Evolutionary conservation across 352 stramenopile species (phyloP).

Genomic region (Globisporangium heterothallicum): DNA sequence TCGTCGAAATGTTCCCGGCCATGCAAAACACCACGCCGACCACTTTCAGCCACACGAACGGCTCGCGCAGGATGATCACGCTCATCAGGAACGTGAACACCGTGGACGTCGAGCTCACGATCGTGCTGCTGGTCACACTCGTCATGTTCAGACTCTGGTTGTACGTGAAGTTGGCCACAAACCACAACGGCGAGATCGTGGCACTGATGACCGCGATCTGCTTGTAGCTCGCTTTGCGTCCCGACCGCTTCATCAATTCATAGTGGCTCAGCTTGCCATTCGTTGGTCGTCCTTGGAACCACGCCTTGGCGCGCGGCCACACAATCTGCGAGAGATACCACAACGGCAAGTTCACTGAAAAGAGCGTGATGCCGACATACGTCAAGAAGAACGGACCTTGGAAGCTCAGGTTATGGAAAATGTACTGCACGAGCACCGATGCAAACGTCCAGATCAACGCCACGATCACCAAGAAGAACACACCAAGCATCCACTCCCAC

Average conservation of each 20-base stretch:
- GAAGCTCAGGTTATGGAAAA: slow-evolving; percentile 85
- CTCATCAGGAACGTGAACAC: slow-evolving; percentile 93
- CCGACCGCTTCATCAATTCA: slow-evolving; percentile 24
- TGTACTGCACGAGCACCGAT: slow-evolving; percentile 86
- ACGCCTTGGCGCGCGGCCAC: slow-evolving; percentile 29
- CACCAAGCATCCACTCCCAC: slow-evolving; percentile 65
- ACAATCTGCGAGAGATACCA: slow-evolving; percentile 61
- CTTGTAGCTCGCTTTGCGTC: slow-evolving; percentile 29
- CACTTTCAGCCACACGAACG: slow-evolving; percentile 77
- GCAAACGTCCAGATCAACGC: slow-evolving; percentile 82
- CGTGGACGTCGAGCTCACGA: slow-evolving; percentile 91
- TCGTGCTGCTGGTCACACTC: slow-evolving; percentile 92
- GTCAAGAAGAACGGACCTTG: slow-evolving; percentile 86
- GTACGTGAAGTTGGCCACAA: slow-evolving; percentile 94
- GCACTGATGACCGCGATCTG: slow-evolving; percentile 40
- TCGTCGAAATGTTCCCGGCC: slow-evolving; percentile 84
- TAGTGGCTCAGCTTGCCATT: slow-evolving; percentile 31
- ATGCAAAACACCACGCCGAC: slow-evolving; percentile 88
- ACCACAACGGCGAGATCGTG: slow-evolving; percentile 91
- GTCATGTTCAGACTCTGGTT: slow-evolving; percentile 91
- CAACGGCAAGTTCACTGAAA: slow-evolving; percentile 78
- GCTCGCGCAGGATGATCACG: slow-evolving; percentile 77
- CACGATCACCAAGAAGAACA: slow-evolving; percentile 68
- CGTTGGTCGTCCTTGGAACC: slow-evolving; percentile 29
- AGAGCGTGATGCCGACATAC: slow-evolving; percentile 84